phyloP scores from a whole-genome alignment of 2,329 filamentous ascomycete species.

The Aureobasidium mangrovei region DNA sequence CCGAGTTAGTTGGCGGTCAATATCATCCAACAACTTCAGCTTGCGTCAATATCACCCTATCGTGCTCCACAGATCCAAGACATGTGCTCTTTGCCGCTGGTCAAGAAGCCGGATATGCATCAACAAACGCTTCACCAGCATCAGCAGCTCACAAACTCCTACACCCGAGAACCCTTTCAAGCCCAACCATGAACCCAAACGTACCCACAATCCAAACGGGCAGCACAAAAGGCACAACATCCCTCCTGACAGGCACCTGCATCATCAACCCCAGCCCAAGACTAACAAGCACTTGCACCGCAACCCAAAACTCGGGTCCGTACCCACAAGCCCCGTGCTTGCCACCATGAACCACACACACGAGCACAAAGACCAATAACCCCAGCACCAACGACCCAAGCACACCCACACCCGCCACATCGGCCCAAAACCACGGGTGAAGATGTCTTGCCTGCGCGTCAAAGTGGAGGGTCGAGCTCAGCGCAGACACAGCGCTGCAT shows the following conservation, averaged over 20 bases:
- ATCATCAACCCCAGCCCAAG: neutral
- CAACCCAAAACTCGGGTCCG: neutral
- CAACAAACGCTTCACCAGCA: too few relatives aligned
- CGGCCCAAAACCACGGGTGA: conserved; percentile 2
- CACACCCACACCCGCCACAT: neutral
- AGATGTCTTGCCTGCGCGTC: neutral
- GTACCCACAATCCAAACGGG: neutral
- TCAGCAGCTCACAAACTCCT: too few relatives aligned
- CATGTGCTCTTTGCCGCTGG: too few relatives aligned
- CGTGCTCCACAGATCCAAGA: too few relatives aligned
- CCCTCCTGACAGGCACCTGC: neutral
- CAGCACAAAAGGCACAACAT: conserved; percentile 3
- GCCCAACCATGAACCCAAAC: neutral
- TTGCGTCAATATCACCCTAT: too few relatives aligned
- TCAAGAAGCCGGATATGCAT: too few relatives aligned
- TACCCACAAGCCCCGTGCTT: neutral
- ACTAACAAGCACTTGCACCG: conserved; percentile 6
- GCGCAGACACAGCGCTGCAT: too few relatives aligned
- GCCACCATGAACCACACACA: neutral
- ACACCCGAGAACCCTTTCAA: neutral
- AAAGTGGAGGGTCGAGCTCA: neutral
- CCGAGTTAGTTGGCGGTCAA: too few relatives aligned
- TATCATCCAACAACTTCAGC: too few relatives aligned
- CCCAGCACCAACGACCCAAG: neutral
- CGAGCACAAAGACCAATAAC: neutral